Conservation (phyloP, 441 rosid species). For the Erodium trifolium region DNA sequence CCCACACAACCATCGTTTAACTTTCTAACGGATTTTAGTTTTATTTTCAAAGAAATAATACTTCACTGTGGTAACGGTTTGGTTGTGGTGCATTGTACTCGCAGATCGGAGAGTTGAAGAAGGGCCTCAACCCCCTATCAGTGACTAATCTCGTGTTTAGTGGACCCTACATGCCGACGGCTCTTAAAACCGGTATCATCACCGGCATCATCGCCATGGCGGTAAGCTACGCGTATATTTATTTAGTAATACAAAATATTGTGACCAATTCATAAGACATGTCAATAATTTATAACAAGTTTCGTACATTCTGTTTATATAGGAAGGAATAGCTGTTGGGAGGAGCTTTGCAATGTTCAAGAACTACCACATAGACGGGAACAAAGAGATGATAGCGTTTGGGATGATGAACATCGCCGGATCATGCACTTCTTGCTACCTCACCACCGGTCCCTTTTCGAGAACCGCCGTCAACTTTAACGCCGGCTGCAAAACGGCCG, state of each 20-base stretch:
- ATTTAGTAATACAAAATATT: too few species aligned
- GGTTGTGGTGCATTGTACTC: background rate
- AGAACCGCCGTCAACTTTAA: conserved; percentile 91
- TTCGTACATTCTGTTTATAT: conserved; percentile 10
- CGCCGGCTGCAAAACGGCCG: conserved; percentile 90
- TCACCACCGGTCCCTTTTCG: conserved; percentile 96
- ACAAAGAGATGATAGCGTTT: conserved; percentile 96
- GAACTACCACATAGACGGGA: conserved; percentile 87
- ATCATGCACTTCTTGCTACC: conserved; percentile 89
- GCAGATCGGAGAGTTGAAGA: conserved; percentile 74
- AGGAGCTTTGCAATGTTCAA: conserved; percentile 93
- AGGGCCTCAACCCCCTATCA: conserved; percentile 77
- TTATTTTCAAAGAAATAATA: too few species aligned
- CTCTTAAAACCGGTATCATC: conserved; percentile 69
- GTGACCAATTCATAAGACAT: too few species aligned
- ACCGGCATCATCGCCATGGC: conserved; percentile 90
- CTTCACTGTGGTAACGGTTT: too few species aligned
- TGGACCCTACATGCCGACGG: conserved; percentile 48
- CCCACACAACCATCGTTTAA: background rate
- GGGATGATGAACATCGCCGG: conserved; percentile 93
- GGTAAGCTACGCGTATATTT: conserved; percentile 42
- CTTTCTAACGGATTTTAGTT: too few species aligned
- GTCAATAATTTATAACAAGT: too few species aligned
- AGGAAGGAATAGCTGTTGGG: conserved; percentile 99
- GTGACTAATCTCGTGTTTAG: conserved; percentile 52